Conservation (phyloP, 441 rosid species). For the Syzygium syzygioides region DNA sequence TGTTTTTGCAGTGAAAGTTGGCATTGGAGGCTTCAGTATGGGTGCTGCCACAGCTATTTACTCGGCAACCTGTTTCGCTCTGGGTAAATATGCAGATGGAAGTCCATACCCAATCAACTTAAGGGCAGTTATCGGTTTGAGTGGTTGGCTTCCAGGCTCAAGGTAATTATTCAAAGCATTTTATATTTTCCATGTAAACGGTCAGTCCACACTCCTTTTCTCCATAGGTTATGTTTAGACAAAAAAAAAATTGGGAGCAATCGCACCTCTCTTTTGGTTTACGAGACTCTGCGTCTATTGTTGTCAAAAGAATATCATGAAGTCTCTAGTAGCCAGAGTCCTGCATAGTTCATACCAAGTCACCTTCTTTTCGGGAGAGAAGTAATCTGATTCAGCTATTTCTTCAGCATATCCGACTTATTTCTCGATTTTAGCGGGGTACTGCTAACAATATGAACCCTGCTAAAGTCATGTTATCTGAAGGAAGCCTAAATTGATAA, state of each 20-base stretch:
- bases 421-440: neutral
- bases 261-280: neutral
- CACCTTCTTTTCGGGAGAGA: neutral
- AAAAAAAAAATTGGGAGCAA: neutral
- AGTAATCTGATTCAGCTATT: neutral
- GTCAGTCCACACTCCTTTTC: neutral
- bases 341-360: neutral
- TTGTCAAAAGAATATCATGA: neutral
- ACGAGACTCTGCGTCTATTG: neutral
- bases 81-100: constrained; percentile 49
- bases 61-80: constrained; percentile 54
- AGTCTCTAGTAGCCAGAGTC: neutral
- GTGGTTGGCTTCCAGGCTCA: constrained; percentile 71
- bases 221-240: neutral
- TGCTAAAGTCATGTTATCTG: neutral
- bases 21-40: constrained; percentile 71
- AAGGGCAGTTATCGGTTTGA: constrained; percentile 61
- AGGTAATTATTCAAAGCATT: constrained; percentile 24
- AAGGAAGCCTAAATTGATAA: neutral
- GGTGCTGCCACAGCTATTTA: constrained; percentile 62
- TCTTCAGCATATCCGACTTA: neutral
- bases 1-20: constrained; percentile 40
- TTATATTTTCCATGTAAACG: neutral
- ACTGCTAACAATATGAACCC: neutral
- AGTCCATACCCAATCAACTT: constrained; percentile 41